Evolutionary conservation across 208 protist species (phyloP), one percentile per base, ranked within the genome.

Genomic region (Trypanosoma mega): DNA sequence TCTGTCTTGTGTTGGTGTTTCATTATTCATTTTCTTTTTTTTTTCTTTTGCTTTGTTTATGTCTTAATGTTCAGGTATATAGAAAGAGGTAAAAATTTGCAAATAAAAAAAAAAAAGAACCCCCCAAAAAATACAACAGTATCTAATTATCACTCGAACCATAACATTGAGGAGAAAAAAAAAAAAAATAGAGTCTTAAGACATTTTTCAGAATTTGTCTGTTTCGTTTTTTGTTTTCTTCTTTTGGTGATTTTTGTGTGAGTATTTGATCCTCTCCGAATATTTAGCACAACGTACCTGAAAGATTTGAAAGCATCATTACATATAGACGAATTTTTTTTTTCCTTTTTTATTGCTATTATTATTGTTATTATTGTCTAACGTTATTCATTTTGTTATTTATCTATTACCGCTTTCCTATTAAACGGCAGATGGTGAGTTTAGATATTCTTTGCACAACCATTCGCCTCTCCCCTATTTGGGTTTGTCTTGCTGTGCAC

Each of bases 401-500:
- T n/a, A n/a, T n/a, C n/a, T n/a, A n/a, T n/a, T n/a, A n/a, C n/a
- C n/a, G n/a, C n/a, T n/a, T n/a, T n/a, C n/a, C n/a, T n/a, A 55
- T 48, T 16, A 37, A 41, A 37, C n/a, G 18, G 16, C 24, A 50
- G 12, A 49, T 45, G 26, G 49, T 61, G 0, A 14, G 49, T 21
- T 14, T 58, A 37, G 47, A 66, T 27, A 12, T 66, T 30, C 41
- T 27, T 34, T 90, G 73, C 58, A 50, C 62, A 26, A 63, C 56
- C 9, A 71, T 87, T 30, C 78, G 75, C 23, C 58, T 87, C 9
- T 57, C 78, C 9, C 84, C 84, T 1, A 52, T 87, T 18, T 72
- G 63, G 45, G 39, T 85, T 21, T 74, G 85, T 41, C 9, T 85
- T 12, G 52, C 55, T n/a, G 84, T 74, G 16, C 78, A 91, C 68